Evolutionary conservation across 208 protist genomes (phyloP), one percentile per base, ranked within the genome.

Genomic region (Leishmania tropica): DNA sequence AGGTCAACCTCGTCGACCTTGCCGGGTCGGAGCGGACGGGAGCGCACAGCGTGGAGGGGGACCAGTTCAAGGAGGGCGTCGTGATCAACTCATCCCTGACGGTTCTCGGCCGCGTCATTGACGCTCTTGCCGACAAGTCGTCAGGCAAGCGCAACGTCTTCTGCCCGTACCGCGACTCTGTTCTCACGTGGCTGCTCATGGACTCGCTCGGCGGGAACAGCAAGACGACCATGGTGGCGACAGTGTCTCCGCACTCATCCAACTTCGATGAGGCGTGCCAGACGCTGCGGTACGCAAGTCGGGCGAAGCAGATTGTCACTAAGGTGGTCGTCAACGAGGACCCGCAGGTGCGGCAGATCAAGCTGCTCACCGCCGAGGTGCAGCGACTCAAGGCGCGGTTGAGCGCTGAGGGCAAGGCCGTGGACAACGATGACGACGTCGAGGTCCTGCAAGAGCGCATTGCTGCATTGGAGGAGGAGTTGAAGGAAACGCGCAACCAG

Each of bases 221-320:
- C 75, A 98, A 98, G 78, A 99, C 98, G 0, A 93, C 93, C 35
- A 99, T 99, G 97, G 94, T 99, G 60, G 98, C 98, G n/a, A 98
- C 96, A 2, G 84, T 99, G 8, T 96, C 91, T 5, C 98, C 98
- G 19, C 90, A 96, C 78, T 70, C 81, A 31, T 80, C 87, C 40
- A 95, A 96, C 83, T 97, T 93, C 68, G 98, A 99, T 8, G 98
- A 99, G 83, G 98, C 91, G n/a, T 85, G 92, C 15, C 93, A 95
- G 40, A 99, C 98, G 53, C 79, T 99, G 60, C 93, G 95, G 53
- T 99, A 98, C 89, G 97, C 96, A 35, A 92, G 86, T 10, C 87
- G 96, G 0, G 97, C 96, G 0, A 97, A 98, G 87, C 90, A 96
- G 76, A 99, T 99, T 71, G 92, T 98, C 31, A 98, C 95, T 31